Evolutionary conservation across 139 green algal species (phyloP), one percentile per base, ranked within the genome.

Genomic region (Zygnema cylindricum): DNA sequence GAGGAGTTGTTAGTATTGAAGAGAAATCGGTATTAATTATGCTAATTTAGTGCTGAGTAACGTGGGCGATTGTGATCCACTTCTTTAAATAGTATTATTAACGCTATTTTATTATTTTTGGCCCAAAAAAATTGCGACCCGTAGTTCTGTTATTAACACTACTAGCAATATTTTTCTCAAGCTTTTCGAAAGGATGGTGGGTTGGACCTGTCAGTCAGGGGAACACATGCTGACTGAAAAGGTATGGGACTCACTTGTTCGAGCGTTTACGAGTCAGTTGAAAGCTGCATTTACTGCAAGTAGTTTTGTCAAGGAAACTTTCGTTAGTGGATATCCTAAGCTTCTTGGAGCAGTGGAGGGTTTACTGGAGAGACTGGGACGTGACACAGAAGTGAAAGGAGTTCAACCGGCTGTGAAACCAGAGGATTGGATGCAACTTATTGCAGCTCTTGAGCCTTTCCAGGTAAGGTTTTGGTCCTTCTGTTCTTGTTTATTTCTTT

Each of bases 261-360:
- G 88, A 22, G 55, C 85, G 0, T 49, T 93, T 69, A 40, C 78
- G 16, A 77, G 87, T 0, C 76, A 91, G 36, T 32, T 94, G 32
- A 76, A 39, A 7, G 33, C 43, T 3, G 86, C 86, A 22, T 86
- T 88, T 54, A 86, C 78, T 43, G 63, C 85, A 22, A 86, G 81
- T 16, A 93, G 82, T 38, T 92, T 93, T 69, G 73, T 94, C 33
- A 82, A 84, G 39, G 93, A 95, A 78, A 93, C 92, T 23, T 94
- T 99, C 0, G 89, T 94, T 0, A 43, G 82, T 2, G 75, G 86
- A 0, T 99, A 95, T 90, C 96, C 97, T 0, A 91, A 92, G 33
- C 93, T 99, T 57, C 93, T 95, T 1, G 49, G 42, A 0, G 75
- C 96, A n/a, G 43, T 99, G 41, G 95, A 99, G 73, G 81, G 84